Base-by-base conservation (phyloP, 768 basidiomycete species). In the Leccinum fibrillosum region DNA sequence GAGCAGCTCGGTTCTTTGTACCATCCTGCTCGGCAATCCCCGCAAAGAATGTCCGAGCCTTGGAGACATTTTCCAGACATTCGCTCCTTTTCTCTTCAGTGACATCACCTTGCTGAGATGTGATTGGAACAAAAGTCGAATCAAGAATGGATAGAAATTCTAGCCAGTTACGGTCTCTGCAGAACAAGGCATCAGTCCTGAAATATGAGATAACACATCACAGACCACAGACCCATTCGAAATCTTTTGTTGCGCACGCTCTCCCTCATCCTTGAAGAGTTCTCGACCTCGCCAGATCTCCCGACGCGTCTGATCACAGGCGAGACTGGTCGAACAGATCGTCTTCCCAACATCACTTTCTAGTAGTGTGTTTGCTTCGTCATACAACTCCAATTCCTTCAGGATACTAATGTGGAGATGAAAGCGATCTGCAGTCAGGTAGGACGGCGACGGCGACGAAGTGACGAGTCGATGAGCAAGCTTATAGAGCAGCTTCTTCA, bases 151-250 rank as follows among this genome's bases (percentile, higher is more conserved):
- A 81, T 45, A 90, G 70, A 68, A 93, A 92, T 65, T 92, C 90
- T 5, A 90, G 77, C 92, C 92, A 94, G 65, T 93, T 93, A 37
- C 90, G 86, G 65, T 93, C 89, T 37, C 91, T 83, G 54, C n/a
- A 44, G 11, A n/a, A 66, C 10, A 30, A 47, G 61, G 21, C 1
- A 30, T 86, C 47, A 57, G 49, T 12, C 47, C 17, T 56, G 13
- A 37, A 65, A 35, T 17, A 37, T 44, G 34, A 58, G 50, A 54
- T 54, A 60, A 13, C 62, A 53, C 53, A 55, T 59, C 48, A 21
- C 30, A 47, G 48, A n/a, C 8, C 30, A 70, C 83, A 61, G 50
- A 89, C 88, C 81, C 81, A 55, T 88, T 82, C 44, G 71, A 58
- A 51, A 90, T 88, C 53, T 80, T 78, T 59, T 78, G 71, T 69